phyloP scores from a whole-genome alignment of 306 rosid genomes.

The Ziziphus jujuba region DNA sequence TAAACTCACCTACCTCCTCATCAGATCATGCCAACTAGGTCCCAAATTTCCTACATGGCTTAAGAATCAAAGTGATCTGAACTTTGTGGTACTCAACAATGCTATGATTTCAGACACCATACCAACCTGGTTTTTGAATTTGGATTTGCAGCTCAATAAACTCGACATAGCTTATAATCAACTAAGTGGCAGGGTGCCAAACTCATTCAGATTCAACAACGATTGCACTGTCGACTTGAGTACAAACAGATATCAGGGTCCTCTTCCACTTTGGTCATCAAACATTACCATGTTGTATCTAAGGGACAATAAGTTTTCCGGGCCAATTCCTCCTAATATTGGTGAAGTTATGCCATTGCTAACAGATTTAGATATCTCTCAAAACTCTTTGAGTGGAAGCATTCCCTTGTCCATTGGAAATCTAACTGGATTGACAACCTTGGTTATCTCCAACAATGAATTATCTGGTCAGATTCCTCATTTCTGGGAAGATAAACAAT shows the following conservation, averaged over 20 bases:
- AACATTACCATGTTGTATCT: neutral
- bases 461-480: no score
- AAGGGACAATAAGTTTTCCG: neutral
- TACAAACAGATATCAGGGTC: neutral
- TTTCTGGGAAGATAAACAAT: no score
- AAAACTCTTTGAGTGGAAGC: conserved; percentile 1
- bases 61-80: neutral
- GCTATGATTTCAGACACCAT: conserved; percentile 6
- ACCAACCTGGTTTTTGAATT: no score
- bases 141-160: no score
- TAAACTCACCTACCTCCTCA: neutral
- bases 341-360: neutral
- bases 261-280: conserved; percentile 4
- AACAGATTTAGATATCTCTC: neutral
- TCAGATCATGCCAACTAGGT: neutral
- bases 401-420: conserved; percentile 3
- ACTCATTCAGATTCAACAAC: no score
- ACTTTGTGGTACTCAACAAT: neutral
- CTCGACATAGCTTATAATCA: no score
- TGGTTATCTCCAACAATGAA: no score
- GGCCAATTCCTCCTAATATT: neutral
- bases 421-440: neutral
- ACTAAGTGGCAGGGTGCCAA: no score
- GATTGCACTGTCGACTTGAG: neutral
- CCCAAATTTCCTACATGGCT: conserved; percentile 15